A percentile compares a stretch with the other conserved stretches of the same genome.
Conservation (phyloP, 257 asterid genomes). For the Rauvolfia tetraphylla region DNA sequence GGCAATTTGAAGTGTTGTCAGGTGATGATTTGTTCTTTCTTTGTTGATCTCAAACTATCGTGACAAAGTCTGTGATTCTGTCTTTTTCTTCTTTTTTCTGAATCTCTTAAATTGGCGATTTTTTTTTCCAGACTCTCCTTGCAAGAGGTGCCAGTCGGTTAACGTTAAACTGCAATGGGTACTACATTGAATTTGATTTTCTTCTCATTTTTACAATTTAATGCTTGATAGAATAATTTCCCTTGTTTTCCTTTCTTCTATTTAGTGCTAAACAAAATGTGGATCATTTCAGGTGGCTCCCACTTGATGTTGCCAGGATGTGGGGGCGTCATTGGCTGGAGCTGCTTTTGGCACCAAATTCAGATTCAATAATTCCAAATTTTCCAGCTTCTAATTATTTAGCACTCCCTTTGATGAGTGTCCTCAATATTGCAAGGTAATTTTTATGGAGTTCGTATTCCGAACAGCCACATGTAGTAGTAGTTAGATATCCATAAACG, state of each 20-base stretch:
- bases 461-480: background rate
- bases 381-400: constrained; percentile 83
- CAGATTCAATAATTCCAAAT: constrained; percentile 53
- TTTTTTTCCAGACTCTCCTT: constrained; percentile 70
- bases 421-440: constrained; percentile 90
- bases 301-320: constrained; percentile 90
- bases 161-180: constrained; percentile 94
- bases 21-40: constrained; percentile 42
- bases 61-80: background rate
- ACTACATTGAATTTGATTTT: constrained; percentile 20
- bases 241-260: background rate
- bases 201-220: constrained; percentile 10
- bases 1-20: constrained; percentile 96
- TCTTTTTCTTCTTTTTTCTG: constrained; percentile 4
- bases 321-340: constrained; percentile 99
- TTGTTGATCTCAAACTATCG: constrained; percentile 6
- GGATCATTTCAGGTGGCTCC: constrained; percentile 81
- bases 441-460: background rate
- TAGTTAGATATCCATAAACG: background rate
- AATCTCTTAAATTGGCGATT: background rate
- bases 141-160: constrained; percentile 89
- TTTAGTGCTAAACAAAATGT: constrained; percentile 8
- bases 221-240: background rate
- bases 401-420: constrained; percentile 87
- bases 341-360: constrained; percentile 66